Evolutionary conservation across 176 grass and related monocot genomes (phyloP).

Genomic region (Oropetium thomaeum): DNA sequence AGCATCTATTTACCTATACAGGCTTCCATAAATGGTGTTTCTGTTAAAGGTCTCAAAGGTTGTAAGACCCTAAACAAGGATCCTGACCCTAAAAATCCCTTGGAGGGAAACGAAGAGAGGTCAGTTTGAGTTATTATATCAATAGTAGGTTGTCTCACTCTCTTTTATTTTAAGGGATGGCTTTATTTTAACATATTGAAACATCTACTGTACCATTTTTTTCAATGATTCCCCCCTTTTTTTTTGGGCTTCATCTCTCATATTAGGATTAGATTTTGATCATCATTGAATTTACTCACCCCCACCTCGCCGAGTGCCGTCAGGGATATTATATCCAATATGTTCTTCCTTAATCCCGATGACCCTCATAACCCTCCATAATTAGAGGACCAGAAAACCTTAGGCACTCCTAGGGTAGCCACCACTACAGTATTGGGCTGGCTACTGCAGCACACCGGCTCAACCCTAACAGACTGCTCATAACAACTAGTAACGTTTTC

Average conservation of each 20-base stretch:
- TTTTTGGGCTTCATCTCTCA: neutral
- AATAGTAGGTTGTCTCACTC: neutral
- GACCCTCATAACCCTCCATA: no score
- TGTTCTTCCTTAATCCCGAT: no score
- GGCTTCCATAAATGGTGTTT: constrained; percentile 78
- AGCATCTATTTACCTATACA: constrained; percentile 36
- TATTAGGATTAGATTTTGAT: neutral
- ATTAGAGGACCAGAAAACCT: no score
- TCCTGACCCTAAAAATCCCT: constrained; percentile 85
- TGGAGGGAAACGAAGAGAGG: constrained; percentile 81
- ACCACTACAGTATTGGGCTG: no score
- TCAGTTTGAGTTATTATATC: constrained; percentile 35
- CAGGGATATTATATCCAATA: no score
- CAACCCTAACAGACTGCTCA: no score
- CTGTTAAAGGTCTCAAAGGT: constrained; percentile 86
- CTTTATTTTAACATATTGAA: constrained; percentile 12
- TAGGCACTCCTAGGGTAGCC: no score
- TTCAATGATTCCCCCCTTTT: neutral
- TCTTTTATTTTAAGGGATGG: constrained; percentile 21
- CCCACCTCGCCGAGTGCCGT: no score
- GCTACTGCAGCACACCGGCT: no score
- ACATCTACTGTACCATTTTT: neutral
- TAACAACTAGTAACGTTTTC: no score
- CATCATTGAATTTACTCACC: neutral
- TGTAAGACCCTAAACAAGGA: constrained; percentile 90